Evolutionary conservation across 176 grass and related monocot species (phyloP).

Genomic region (Triticum turgidum): DNA sequence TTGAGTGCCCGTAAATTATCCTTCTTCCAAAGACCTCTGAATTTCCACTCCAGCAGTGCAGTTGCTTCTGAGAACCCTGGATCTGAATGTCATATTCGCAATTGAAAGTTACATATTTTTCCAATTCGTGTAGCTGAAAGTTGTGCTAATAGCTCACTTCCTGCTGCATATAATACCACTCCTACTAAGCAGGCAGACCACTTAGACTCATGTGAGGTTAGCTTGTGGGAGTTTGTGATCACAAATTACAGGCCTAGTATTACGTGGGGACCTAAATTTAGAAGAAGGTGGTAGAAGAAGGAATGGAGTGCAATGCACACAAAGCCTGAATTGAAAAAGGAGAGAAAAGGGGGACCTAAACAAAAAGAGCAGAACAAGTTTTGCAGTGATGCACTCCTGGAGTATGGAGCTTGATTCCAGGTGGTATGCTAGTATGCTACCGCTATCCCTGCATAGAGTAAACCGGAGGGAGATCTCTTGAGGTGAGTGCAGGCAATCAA

Average conservation of each 20-base stretch:
- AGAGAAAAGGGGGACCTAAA: background rate
- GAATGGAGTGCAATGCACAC: background rate
- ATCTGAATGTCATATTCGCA: background rate
- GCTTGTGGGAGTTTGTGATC: background rate
- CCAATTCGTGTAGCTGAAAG: background rate
- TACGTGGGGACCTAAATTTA: background rate
- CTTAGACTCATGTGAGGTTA: background rate
- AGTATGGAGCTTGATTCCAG: slow-evolving; percentile 24
- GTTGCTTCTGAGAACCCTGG: no score
- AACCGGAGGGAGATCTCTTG: background rate
- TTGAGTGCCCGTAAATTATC: no score
- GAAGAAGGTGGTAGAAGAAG: background rate
- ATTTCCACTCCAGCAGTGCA: no score
- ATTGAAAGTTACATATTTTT: background rate
- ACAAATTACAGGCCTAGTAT: background rate
- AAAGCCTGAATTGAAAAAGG: background rate
- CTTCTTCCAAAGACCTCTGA: no score
- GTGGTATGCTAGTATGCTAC: background rate
- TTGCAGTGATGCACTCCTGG: background rate
- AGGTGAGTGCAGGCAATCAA: background rate
- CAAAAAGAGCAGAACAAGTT: background rate
- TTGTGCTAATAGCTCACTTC: background rate
- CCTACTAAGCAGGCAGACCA: background rate
- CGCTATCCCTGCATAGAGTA: slow-evolving; percentile 1
- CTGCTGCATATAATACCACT: background rate